These are phyloP conservation scores for Lanmaoa pseudosensibilis DNA, from an alignment of 768 basidiomycete genomes.

Conservation along the genomic window DNA sequence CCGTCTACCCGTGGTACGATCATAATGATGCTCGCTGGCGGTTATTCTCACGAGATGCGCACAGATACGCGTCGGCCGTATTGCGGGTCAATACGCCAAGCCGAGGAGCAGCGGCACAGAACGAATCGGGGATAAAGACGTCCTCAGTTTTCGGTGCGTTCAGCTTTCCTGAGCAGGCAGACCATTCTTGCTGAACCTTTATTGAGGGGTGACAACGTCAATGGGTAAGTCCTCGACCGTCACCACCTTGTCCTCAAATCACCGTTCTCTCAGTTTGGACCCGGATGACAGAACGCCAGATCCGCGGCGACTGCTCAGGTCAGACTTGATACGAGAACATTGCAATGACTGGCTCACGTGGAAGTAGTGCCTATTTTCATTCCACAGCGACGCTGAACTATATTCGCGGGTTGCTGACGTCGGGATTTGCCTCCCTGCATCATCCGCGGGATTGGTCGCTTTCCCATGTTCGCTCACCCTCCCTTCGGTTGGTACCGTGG, in stretches of 20 bases:
- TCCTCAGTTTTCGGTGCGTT: slow-evolving; percentile 84
- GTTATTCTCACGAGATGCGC: slow-evolving; percentile 5
- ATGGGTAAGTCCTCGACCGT: slow-evolving; percentile 57
- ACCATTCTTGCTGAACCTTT: not conserved
- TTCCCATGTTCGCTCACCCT: slow-evolving; percentile 82
- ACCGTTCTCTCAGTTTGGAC: slow-evolving; percentile 43
- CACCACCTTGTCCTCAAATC: not conserved
- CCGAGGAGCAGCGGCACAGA: slow-evolving; percentile 86
- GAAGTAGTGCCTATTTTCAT: slow-evolving; percentile 87
- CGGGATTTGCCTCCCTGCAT: slow-evolving; percentile 91
- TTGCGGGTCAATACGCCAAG: slow-evolving; percentile 96
- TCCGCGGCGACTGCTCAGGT: slow-evolving; percentile 84
- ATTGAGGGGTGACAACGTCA: slow-evolving; percentile 91
- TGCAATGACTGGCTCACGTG: slow-evolving; percentile 5
- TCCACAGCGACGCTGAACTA: slow-evolving; percentile 93
- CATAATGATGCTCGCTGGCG: not conserved
- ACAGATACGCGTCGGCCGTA: slow-evolving; percentile 81
- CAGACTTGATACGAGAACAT: slow-evolving; percentile 4
- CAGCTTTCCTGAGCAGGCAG: not conserved
- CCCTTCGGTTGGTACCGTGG: slow-evolving; percentile 54
- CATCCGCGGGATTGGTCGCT: slow-evolving; percentile 93
- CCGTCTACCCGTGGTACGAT: slow-evolving; percentile 81
- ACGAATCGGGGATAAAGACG: slow-evolving; percentile 69
- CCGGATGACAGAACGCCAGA: slow-evolving; percentile 83
- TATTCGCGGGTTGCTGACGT: slow-evolving; percentile 82